Evolutionary conservation across 1,139 yeast species (phyloP).

Genomic region (Schizosaccharomyces versatilis): DNA sequence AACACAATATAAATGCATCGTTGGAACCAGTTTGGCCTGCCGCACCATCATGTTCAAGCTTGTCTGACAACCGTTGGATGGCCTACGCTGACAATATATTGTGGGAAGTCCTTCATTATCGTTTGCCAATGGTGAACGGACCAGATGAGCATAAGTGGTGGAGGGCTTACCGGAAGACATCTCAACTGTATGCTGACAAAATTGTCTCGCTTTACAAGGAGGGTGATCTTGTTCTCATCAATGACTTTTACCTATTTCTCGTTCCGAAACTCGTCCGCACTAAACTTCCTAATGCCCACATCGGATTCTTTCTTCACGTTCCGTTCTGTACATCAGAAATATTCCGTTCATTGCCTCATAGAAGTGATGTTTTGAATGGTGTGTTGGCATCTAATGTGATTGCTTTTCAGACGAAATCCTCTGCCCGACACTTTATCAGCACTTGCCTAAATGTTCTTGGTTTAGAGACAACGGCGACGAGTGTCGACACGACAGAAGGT

Average conservation of each 20-base stretch:
- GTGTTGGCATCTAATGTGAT: conserved; percentile 73
- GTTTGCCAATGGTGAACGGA: conserved; percentile 50
- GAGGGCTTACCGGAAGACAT: conserved; percentile 75
- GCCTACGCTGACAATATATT: conserved; percentile 69
- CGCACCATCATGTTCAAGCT: neutral
- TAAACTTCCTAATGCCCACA: conserved; percentile 57
- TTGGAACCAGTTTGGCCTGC: too few relatives aligned
- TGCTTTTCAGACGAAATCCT: conserved; percentile 68
- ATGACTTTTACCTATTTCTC: conserved; percentile 68
- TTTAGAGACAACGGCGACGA: conserved; percentile 32
- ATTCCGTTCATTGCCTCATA: conserved; percentile 65
- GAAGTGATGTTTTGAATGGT: conserved; percentile 68
- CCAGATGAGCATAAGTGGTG: conserved; percentile 53
- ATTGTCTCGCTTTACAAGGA: conserved; percentile 52
- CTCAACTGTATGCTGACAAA: conserved; percentile 70
- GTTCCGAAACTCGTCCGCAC: conserved; percentile 71
- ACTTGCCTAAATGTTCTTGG: conserved; percentile 71
- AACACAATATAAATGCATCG: too few relatives aligned
- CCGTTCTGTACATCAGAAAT: conserved; percentile 95
- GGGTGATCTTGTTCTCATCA: conserved; percentile 89
- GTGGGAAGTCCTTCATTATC: conserved; percentile 91
- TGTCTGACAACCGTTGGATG: conserved; percentile 41
- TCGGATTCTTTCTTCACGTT: conserved; percentile 66
- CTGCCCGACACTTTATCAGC: conserved; percentile 73
- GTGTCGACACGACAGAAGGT: conserved; percentile 53